phyloP scores from a whole-genome alignment of 177 flowering plant genomes.

The Vitis hybrid region DNA sequence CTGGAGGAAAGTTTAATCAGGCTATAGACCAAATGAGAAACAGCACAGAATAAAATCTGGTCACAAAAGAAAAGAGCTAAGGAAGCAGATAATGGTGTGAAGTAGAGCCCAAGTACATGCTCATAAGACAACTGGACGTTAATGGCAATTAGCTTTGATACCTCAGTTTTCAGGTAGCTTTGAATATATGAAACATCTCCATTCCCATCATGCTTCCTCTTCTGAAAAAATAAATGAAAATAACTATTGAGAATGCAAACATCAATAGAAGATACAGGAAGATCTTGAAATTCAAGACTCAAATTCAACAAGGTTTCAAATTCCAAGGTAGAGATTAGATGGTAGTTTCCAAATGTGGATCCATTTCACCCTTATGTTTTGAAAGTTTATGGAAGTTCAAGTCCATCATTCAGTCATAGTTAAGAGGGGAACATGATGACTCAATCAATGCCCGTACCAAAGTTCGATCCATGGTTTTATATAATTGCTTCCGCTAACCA shows the following conservation, averaged over 20 bases:
- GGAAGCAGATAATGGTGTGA: too few relatives aligned
- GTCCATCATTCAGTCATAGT: not conserved
- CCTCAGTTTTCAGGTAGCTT: slow-evolving; percentile 65
- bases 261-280: not conserved
- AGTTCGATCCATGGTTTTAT: too few relatives aligned
- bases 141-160: slow-evolving; percentile 14
- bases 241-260: too few relatives aligned
- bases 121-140: not conserved
- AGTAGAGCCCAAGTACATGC: not conserved
- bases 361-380: not conserved
- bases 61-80: too few relatives aligned
- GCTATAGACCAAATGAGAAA: not conserved
- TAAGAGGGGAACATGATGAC: not conserved
- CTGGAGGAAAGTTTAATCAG: not conserved
- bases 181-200: slow-evolving; percentile 43
- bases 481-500: too few relatives aligned
- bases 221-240: slow-evolving; percentile 32
- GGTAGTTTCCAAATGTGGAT: not conserved
- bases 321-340: too few relatives aligned
- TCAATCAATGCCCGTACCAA: too few relatives aligned
- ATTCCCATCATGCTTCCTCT: slow-evolving; percentile 61
- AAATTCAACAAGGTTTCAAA: too few relatives aligned
- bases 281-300: too few relatives aligned
- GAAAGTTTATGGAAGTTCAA: not conserved
- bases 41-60: too few relatives aligned